Evolutionary conservation across 371 early-diverging fungal species (phyloP).

Genomic region (Mortierella polycephala): DNA sequence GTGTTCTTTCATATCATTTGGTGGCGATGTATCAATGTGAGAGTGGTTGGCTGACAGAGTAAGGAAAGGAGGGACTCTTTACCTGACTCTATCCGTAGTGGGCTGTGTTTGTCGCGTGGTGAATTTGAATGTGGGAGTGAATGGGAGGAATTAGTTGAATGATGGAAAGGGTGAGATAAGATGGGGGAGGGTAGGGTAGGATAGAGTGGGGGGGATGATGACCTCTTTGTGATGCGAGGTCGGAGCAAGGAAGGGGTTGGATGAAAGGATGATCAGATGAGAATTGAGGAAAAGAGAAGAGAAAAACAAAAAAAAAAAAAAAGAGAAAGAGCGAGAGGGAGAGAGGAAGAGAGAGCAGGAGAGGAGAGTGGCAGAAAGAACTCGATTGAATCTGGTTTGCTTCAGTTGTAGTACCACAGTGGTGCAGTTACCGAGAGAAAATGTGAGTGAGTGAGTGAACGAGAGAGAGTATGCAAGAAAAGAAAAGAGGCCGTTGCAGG

Average conservation of each 20-base stretch:
- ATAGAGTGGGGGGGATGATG: neutral
- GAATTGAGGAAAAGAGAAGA: neutral
- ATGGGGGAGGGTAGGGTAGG: neutral
- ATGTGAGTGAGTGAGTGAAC: no score
- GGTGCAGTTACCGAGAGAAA: neutral
- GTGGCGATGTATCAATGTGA: no score
- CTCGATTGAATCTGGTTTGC: neutral
- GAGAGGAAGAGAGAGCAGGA: constrained; percentile 7
- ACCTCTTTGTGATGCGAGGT: constrained; percentile 39
- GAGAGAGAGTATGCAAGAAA: no score
- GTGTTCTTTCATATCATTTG: no score
- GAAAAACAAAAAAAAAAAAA: neutral
- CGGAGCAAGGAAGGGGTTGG: constrained; percentile 15
- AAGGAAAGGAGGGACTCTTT: neutral
- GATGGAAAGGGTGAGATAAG: neutral
- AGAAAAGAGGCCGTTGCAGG: no score
- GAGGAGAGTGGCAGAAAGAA: neutral
- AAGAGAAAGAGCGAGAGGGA: constrained; percentile 1
- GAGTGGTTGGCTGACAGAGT: neutral
- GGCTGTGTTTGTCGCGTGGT: neutral
- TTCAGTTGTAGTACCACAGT: neutral
- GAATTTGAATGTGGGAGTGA: no score
- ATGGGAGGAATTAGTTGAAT: neutral
- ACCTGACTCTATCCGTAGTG: neutral
- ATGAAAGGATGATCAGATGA: neutral